Conservation (phyloP, 139 green algal genomes). For the Nannochloris sp. region DNA sequence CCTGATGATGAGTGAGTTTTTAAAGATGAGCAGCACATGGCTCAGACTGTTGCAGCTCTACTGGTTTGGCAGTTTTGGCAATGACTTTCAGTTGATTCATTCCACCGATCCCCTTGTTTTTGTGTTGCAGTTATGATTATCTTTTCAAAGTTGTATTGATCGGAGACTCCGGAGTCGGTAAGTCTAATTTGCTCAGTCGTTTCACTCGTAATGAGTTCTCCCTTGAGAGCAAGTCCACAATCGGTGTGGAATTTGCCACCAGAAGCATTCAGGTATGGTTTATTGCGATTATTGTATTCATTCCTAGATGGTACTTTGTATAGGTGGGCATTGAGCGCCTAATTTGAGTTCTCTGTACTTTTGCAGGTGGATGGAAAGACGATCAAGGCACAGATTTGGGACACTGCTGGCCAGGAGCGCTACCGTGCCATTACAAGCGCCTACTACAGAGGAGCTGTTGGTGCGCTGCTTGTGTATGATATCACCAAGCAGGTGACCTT, state of each 20-base stretch:
- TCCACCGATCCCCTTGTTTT: not conserved
- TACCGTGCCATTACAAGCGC: conserved; percentile 99
- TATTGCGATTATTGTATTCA: not conserved
- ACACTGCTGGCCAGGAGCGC: conserved; percentile 95
- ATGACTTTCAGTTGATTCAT: not conserved
- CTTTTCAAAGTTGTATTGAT: conserved; percentile 99
- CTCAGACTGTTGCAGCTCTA: not conserved
- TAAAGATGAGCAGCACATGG: not conserved
- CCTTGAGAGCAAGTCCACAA: conserved; percentile 98
- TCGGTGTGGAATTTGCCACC: conserved; percentile 99
- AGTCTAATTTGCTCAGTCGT: conserved; percentile 94
- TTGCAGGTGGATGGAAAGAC: conserved; percentile 89
- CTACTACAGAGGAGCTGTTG: conserved; percentile 97
- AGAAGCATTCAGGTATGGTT: conserved; percentile 87
- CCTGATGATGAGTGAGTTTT: conserved; percentile 64
- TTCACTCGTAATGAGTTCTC: conserved; percentile 99
- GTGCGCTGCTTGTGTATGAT: conserved; percentile 97
- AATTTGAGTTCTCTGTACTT: too few species aligned
- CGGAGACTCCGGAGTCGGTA: conserved; percentile 96
- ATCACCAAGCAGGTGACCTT: conserved; percentile 98
- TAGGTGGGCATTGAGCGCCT: too few species aligned
- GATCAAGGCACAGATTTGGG: conserved; percentile 99
- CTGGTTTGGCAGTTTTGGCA: not conserved
- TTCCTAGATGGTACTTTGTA: not conserved
- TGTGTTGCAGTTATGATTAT: conserved; percentile 89